Conservation (phyloP, 306 rosid genomes). For the Geum urbanum region DNA sequence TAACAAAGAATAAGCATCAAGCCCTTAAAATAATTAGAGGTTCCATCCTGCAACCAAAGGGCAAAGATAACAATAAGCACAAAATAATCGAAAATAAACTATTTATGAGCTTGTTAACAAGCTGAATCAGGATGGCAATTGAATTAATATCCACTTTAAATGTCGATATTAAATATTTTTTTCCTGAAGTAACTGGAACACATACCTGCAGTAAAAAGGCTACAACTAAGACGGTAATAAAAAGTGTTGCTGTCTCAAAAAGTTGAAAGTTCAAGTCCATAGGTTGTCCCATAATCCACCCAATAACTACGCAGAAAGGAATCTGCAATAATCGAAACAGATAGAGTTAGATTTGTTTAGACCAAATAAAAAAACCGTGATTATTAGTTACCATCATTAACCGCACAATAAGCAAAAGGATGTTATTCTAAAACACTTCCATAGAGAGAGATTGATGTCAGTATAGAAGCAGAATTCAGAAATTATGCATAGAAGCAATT, state of each 20-base stretch:
- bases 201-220: conserved; percentile 82
- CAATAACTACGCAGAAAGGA: conserved; percentile 70
- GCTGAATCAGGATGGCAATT: not conserved
- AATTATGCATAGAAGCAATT: not conserved
- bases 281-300: conserved; percentile 66
- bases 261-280: conserved; percentile 83
- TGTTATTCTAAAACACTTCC: not conserved
- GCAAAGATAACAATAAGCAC: not conserved
- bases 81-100: not conserved
- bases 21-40: conserved; percentile 74
- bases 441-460: not conserved
- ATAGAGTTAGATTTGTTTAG: not conserved
- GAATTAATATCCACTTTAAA: not conserved
- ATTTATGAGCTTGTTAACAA: not conserved
- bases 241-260: conserved; percentile 73
- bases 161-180: not conserved
- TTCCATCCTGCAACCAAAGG: conserved; percentile 67
- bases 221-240: conserved; percentile 62
- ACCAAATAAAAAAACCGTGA: conserved; percentile 3
- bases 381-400: not conserved
- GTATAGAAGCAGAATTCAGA: not conserved
- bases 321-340: conserved; percentile 47
- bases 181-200: conserved; percentile 7
- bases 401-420: not conserved
- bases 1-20: conserved; percentile 77